A percentile compares a stretch with the other conserved stretches of the same genome.
phyloP scores from a whole-genome alignment of 805 yeast species.

The Cyberlindnera japonica region DNA sequence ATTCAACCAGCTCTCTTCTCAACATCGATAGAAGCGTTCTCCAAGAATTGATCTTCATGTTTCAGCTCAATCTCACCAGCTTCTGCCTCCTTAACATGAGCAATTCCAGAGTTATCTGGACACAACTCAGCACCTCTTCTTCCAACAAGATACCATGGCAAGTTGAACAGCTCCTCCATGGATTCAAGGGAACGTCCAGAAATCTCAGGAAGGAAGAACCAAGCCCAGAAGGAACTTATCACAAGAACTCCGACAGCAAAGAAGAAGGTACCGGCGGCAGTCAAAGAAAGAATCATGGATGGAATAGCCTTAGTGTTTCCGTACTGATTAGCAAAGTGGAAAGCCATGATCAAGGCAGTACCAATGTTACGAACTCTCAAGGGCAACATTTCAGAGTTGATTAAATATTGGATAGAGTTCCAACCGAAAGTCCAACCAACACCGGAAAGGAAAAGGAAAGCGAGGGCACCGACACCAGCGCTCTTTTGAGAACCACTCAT shows the following conservation, averaged over 20 bases:
- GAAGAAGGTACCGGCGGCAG: conserved; percentile 48
- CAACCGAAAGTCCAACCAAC: conserved; percentile 59
- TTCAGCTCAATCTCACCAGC: conserved; percentile 16
- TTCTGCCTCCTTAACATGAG: conserved; percentile 18
- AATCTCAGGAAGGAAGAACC: conserved; percentile 37
- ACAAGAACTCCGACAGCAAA: conserved; percentile 43
- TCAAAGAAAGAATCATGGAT: conserved; percentile 43
- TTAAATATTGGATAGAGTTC: conserved; percentile 51
- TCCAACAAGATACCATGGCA: conserved; percentile 58
- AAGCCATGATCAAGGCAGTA: conserved; percentile 48
- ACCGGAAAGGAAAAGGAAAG: conserved; percentile 46
- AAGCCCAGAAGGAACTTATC: conserved; percentile 39
- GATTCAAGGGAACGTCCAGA: conserved; percentile 37
- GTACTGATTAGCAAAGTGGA: conserved; percentile 55
- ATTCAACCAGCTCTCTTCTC: no score
- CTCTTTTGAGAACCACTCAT: conserved; percentile 31
- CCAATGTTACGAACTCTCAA: conserved; percentile 46
- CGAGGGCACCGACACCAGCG: conserved; percentile 47
- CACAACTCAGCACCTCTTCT: conserved; percentile 49
- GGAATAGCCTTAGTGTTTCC: conserved; percentile 57
- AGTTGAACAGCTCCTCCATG: conserved; percentile 35
- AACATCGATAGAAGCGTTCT: conserved; percentile 7
- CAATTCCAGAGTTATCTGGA: conserved; percentile 46
- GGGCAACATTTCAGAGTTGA: conserved; percentile 54
- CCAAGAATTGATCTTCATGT: conserved; percentile 14